Evolutionary conservation across 2,329 filamentous ascomycete genomes (phyloP), one percentile per base, ranked within the genome.

Genomic region (Colletotrichum camelliae): DNA sequence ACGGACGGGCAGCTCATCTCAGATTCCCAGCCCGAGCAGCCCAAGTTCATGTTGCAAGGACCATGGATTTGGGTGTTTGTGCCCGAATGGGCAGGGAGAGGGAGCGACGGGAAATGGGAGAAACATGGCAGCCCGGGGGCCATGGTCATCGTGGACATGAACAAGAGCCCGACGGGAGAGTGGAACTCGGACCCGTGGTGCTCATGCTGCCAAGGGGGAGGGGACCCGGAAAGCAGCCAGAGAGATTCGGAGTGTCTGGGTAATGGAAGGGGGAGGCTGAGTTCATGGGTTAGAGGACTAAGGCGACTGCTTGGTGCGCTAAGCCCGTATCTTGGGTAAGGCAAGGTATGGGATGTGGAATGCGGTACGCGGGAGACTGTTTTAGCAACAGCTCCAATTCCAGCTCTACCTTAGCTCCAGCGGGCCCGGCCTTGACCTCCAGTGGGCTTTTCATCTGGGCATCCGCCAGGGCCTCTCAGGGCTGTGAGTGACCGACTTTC

Each of bases 321-420:
- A 48, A 7, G 27, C 15, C 57, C 57, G 57, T 60, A 31, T 31
- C 27, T 60, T 31, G 18, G 55, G 24, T 58, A 48, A 48, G 55
- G 15, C 55, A 27, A 31, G 55, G 55, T 58, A 31, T 48, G 39
- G 39, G 18, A 12, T 48, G 39, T 48, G 39, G 39, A 48, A 48
- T 48, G 39, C 39, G 29, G 29, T 58, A 33, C 27, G 27, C 62
- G 31, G 58, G 69, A 68, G 48, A 75, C 73, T 60, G 68, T 70
- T 75, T 75, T 73, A 73, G 73, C 70, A 75, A 67, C 73, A 73
- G 69, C 64, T 75, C 64, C 69, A 67, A 35, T 48, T 48, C 39
- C 39, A 48, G 39, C 39, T 48, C 39, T 48, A 48, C 39, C 39
- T 48, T 48, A 48, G 39, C 39, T 48, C 39, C 39, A 48, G 39